Conservation (phyloP, 805 yeast genomes). For the Soucietia sequanensis region DNA sequence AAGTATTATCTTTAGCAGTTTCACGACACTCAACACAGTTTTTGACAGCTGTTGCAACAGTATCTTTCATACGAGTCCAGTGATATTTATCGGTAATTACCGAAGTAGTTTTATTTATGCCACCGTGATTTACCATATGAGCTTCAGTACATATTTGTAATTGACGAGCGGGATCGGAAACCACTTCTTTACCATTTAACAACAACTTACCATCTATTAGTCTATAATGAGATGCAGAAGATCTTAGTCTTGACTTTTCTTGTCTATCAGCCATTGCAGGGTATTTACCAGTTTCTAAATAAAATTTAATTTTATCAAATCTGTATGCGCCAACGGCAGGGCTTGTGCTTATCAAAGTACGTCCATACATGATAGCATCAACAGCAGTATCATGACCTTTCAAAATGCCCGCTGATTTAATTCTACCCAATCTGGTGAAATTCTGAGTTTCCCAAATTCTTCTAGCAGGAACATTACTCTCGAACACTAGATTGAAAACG, state of each 20-base stretch:
- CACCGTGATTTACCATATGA: conserved; percentile 74
- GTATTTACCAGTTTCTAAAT: conserved; percentile 79
- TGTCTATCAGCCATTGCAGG: conserved; percentile 80
- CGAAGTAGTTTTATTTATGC: conserved; percentile 85
- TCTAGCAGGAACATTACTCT: conserved; percentile 81
- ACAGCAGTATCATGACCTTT: conserved; percentile 84
- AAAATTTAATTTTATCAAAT: conserved; percentile 75
- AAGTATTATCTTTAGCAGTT: conserved; percentile 19
- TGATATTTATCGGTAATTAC: conserved; percentile 76
- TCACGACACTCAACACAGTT: conserved; percentile 75
- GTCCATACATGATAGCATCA: conserved; percentile 83
- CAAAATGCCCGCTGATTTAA: conserved; percentile 85
- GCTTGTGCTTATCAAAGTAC: conserved; percentile 64
- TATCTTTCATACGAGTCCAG: conserved; percentile 89
- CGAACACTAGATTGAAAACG: conserved; percentile 82
- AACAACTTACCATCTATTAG: conserved; percentile 69
- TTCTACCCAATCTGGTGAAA: conserved; percentile 75
- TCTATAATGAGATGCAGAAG: conserved; percentile 75
- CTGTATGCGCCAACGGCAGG: conserved; percentile 53
- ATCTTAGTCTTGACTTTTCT: conserved; percentile 84
- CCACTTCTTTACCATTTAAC: conserved; percentile 81
- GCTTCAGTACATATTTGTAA: conserved; percentile 67
- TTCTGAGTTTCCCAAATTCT: conserved; percentile 72
- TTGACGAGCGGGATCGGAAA: conserved; percentile 73
- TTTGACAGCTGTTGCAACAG: conserved; percentile 75